Evolutionary conservation across 2,329 filamentous ascomycete species (phyloP).

Genomic region (Orbilia quercus): DNA sequence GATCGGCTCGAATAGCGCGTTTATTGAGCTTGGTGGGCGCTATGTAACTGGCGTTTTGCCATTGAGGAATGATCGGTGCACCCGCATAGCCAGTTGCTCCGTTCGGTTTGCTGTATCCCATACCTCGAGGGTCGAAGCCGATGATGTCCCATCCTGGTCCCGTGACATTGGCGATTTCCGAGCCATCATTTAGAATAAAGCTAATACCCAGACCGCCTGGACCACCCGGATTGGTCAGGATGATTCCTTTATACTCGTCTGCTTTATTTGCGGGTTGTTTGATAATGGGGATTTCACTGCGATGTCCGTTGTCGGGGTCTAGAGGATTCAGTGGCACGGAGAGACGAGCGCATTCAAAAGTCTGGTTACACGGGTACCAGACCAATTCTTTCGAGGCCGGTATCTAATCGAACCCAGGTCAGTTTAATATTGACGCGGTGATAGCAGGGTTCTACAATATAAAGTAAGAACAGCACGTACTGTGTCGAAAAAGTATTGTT

Average conservation of each 20-base stretch:
- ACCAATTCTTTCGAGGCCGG: slow-evolving; percentile 65
- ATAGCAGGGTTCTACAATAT: not conserved
- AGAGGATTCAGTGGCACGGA: slow-evolving; percentile 67
- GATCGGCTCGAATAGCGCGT: slow-evolving; percentile 27
- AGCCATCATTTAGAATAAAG: slow-evolving; percentile 62
- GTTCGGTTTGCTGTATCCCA: slow-evolving; percentile 66
- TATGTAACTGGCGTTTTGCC: slow-evolving; percentile 38
- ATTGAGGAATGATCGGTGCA: slow-evolving; percentile 64
- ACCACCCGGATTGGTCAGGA: slow-evolving; percentile 66
- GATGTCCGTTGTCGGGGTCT: slow-evolving; percentile 62
- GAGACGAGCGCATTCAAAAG: slow-evolving; percentile 65
- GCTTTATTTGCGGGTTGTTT: slow-evolving; percentile 28
- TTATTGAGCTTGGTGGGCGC: slow-evolving; percentile 15
- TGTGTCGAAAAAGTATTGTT: slow-evolving; percentile 50
- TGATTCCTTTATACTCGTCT: slow-evolving; percentile 61
- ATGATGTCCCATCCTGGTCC: slow-evolving; percentile 58
- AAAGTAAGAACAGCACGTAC: slow-evolving; percentile 8
- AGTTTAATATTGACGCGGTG: not conserved
- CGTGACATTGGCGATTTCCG: slow-evolving; percentile 67
- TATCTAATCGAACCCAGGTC: slow-evolving; percentile 61
- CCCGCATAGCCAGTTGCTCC: slow-evolving; percentile 9
- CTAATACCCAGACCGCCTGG: slow-evolving; percentile 65
- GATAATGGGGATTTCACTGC: slow-evolving; percentile 50
- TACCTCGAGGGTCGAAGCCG: slow-evolving; percentile 66
- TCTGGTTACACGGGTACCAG: slow-evolving; percentile 65